A percentile compares a stretch with the other conserved stretches of the same genome.
phyloP scores from a whole-genome alignment of 805 yeast genomes.

The Henningerozyma blattae region DNA sequence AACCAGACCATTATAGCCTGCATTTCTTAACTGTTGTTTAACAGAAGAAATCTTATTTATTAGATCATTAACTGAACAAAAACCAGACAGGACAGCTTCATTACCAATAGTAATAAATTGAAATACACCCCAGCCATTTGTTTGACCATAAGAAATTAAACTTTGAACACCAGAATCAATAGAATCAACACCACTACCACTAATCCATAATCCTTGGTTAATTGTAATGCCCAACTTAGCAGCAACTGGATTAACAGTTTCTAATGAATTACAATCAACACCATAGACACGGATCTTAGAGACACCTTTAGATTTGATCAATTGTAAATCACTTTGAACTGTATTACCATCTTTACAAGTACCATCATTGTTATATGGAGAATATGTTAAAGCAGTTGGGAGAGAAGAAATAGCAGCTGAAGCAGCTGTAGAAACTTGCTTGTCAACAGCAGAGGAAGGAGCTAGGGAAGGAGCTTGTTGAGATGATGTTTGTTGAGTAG shows the following conservation, averaged over 20 bases:
- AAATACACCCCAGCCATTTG: conserved; percentile 61
- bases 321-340: conserved; percentile 46
- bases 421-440: neutral
- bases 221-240: conserved; percentile 49
- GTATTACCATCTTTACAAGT: conserved; percentile 49
- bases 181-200: conserved; percentile 50
- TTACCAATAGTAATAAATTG: conserved; percentile 76
- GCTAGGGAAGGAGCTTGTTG: conserved; percentile 3
- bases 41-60: conserved; percentile 53
- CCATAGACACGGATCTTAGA: conserved; percentile 67
- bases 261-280: conserved; percentile 66
- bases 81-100: conserved; percentile 67
- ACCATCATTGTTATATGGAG: conserved; percentile 64
- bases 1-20: conserved; percentile 67
- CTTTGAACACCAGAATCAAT: conserved; percentile 47
- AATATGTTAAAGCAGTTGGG: conserved; percentile 58
- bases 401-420: conserved; percentile 20
- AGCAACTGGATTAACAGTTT: conserved; percentile 54
- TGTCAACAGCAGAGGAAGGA: conserved; percentile 4
- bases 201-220: conserved; percentile 84
- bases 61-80: conserved; percentile 48
- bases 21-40: conserved; percentile 40
- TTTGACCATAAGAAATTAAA: conserved; percentile 39
- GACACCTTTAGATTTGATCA: conserved; percentile 52
- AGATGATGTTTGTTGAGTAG: conserved; percentile 2